phyloP scores from a whole-genome alignment of 495 filamentous ascomycete species.

The Tetracladium marchalianum region DNA sequence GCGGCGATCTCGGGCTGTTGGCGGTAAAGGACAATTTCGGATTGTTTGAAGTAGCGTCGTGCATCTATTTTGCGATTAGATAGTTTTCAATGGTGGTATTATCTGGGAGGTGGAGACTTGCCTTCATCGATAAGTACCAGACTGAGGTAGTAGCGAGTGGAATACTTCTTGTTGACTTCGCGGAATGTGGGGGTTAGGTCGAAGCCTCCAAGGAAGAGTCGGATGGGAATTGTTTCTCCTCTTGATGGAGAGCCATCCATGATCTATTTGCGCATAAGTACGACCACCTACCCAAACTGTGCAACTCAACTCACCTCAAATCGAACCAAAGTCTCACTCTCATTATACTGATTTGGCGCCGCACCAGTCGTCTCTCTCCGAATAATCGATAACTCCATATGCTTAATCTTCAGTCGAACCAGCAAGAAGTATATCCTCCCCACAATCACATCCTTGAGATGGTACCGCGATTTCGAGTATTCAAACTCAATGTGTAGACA shows the following conservation, averaged over 20 bases:
- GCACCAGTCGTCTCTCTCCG: constrained; percentile 92
- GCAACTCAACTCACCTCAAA: constrained; percentile 63
- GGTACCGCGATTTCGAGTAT: constrained; percentile 98
- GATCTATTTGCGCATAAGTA: constrained; percentile 47
- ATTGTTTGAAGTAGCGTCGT: constrained; percentile 97
- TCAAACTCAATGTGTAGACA: constrained; percentile 99
- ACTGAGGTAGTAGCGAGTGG: constrained; percentile 94
- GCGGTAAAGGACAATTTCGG: constrained; percentile 94
- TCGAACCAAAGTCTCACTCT: constrained; percentile 94
- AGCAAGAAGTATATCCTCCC: constrained; percentile 98
- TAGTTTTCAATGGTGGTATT: not conserved
- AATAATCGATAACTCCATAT: constrained; percentile 99
- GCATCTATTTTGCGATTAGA: constrained; percentile 52
- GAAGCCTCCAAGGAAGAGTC: constrained; percentile 95
- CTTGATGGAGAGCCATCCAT: constrained; percentile 97
- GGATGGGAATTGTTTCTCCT: constrained; percentile 97
- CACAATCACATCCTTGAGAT: constrained; percentile 98
- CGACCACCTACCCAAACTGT: not conserved
- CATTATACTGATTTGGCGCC: constrained; percentile 99
- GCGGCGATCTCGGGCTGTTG: constrained; percentile 66
- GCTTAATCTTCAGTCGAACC: constrained; percentile 97
- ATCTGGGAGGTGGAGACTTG: constrained; percentile 21
- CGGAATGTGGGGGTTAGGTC: constrained; percentile 97
- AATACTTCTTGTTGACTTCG: constrained; percentile 99
- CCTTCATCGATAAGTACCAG: constrained; percentile 96